Conservation (phyloP, 176 grass and related monocot species). For the Musa itinerans region DNA sequence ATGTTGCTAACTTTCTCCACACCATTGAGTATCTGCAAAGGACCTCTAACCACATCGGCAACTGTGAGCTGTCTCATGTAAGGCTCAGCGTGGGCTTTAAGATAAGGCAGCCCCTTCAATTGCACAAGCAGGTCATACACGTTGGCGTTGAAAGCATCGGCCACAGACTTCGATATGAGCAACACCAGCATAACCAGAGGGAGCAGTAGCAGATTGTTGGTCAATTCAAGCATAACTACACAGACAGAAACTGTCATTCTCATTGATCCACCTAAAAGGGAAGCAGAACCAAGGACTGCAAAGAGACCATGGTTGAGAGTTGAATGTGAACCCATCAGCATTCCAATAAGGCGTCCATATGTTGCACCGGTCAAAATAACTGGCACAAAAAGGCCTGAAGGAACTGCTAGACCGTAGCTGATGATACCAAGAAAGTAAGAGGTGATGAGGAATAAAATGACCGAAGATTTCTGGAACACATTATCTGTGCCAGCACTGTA, state of each 20-base stretch:
- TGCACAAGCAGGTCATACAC: slow-evolving; percentile 80
- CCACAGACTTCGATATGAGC: slow-evolving; percentile 86
- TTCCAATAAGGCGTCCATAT: slow-evolving; percentile 66
- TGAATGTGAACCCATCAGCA: slow-evolving; percentile 63
- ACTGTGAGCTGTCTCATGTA: slow-evolving; percentile 85
- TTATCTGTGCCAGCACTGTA: slow-evolving; percentile 64
- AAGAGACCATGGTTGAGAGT: slow-evolving; percentile 77
- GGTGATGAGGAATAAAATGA: slow-evolving; percentile 64
- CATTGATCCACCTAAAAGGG: slow-evolving; percentile 89
- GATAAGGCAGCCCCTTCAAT: slow-evolving; percentile 87
- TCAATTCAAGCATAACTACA: slow-evolving; percentile 74
- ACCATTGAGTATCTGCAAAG: slow-evolving; percentile 54
- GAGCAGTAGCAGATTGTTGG: slow-evolving; percentile 81
- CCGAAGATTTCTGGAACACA: slow-evolving; percentile 63
- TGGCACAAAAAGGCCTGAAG: slow-evolving; percentile 82
- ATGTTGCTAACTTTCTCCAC: slow-evolving; percentile 80
- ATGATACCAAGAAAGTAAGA: slow-evolving; percentile 80
- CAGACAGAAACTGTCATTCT: slow-evolving; percentile 93
- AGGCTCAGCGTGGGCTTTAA: slow-evolving; percentile 84
- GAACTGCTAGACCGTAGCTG: slow-evolving; percentile 80
- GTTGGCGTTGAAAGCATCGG: slow-evolving; percentile 69
- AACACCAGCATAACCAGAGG: slow-evolving; percentile 86
- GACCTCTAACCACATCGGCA: slow-evolving; percentile 84
- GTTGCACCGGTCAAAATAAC: slow-evolving; percentile 89
- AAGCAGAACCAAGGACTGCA: slow-evolving; percentile 81